Base-by-base conservation (phyloP, 2,329 filamentous ascomycete species). In the Trichothecium sympodiale region DNA sequence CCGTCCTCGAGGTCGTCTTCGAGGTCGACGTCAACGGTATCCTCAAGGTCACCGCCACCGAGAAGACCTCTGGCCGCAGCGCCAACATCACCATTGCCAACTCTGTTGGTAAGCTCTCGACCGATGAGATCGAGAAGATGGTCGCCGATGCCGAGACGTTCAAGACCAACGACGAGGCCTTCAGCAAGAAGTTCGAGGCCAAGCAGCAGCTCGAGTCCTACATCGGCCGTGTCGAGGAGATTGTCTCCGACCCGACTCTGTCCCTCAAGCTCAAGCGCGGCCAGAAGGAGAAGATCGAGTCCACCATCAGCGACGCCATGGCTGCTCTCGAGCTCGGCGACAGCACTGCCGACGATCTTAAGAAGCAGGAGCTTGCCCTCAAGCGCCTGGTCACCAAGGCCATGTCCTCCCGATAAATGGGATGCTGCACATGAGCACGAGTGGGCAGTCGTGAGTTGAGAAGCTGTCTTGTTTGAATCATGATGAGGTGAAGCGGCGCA, bases 61-160 rank as follows among this genome's bases (percentile, higher is more conserved):
- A 98, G 78, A 98, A 98, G 80, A 89, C 86, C 51, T 94, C 91
- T 25, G 91, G 91, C 56, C 88, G 91, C 62, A 91, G 76, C 57
- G 91, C 91, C 67, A 98, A 98, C 80, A 98, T 98, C 65, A 98
- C 91, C 61, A 98, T 98, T 68, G 86, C 85, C 67, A 98, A 98
- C 80, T 94, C 91, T 41, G 89, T 98, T 55, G 91, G 91, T 64
- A 98, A 98, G 76, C 85, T 98, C 50, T 94, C 87, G 44, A 83
- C 81, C 36, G 67, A 68, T 44, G 91, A 98, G 71, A 98, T 98
- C 48, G 91, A 98, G 74, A 87, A 78, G 71, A 96, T 96, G 89
- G 86, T 98, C 62, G 83, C 70, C 62, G 80, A 98, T 52, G 91
- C 91, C 55, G 87, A 89, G 71, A 93, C 94, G 69, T 98, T 95